phyloP scores from a whole-genome alignment of 768 basidiomycete genomes.

The Suillus luteus region DNA sequence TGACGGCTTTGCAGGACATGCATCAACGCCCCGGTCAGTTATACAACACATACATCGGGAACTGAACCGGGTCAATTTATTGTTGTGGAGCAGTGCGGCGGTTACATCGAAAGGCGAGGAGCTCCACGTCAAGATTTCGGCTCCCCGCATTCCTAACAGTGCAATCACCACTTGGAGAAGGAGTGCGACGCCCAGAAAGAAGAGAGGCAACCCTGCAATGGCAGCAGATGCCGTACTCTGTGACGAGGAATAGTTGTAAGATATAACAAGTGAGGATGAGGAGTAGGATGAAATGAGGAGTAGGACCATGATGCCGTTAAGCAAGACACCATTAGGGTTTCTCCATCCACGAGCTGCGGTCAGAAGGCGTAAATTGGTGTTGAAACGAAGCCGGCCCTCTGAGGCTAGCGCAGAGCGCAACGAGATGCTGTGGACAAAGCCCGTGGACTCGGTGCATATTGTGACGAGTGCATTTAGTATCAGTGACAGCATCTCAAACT shows the following conservation, averaged over 20 bases:
- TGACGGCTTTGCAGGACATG: slow-evolving; percentile 18
- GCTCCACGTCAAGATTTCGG: no score
- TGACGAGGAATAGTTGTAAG: slow-evolving; percentile 4
- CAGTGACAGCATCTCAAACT: no score
- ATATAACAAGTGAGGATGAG: slow-evolving; percentile 28
- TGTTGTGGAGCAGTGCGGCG: background rate
- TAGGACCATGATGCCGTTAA: slow-evolving; percentile 25
- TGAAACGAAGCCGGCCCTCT: no score
- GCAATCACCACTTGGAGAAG: slow-evolving; percentile 24
- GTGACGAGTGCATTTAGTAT: no score
- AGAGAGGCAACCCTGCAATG: no score
- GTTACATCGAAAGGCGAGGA: no score
- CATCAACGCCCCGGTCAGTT: slow-evolving; percentile 7
- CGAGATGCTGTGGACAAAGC: no score
- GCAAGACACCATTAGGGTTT: slow-evolving; percentile 26
- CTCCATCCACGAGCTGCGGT: slow-evolving; percentile 22
- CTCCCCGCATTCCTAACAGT: no score
- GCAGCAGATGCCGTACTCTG: no score
- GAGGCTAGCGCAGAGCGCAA: no score
- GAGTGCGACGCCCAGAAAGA: slow-evolving; percentile 23
- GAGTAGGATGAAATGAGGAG: slow-evolving; percentile 32
- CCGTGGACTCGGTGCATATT: no score
- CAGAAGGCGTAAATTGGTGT: slow-evolving; percentile 19
- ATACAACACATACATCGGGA: slow-evolving; percentile 32
- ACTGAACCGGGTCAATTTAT: slow-evolving; percentile 20